Conservation (phyloP, 129 eudicot species). For the Saussurea involucrata region DNA sequence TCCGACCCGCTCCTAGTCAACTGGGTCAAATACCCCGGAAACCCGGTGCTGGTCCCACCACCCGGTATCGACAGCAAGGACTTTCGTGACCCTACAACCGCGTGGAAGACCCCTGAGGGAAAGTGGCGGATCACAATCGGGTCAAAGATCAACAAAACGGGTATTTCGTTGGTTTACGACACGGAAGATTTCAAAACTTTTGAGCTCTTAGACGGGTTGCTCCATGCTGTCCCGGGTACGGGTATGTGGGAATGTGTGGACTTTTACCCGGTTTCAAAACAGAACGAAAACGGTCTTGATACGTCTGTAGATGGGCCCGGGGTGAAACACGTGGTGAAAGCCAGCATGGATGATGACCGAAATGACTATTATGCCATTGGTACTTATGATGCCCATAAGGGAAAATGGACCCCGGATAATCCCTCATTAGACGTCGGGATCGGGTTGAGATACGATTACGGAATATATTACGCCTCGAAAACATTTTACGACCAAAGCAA, state of each 20-base stretch:
- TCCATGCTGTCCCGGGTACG: conserved; percentile 65
- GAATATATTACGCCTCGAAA: conserved; percentile 81
- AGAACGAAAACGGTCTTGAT: conserved; percentile 54
- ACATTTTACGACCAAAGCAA: conserved; percentile 71
- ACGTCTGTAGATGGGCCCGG: conserved; percentile 52
- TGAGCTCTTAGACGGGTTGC: conserved; percentile 44
- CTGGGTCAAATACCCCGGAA: conserved; percentile 69
- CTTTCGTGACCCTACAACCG: conserved; percentile 88
- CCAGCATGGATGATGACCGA: conserved; percentile 71
- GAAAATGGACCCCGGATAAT: conserved; percentile 72
- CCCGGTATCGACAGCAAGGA: conserved; percentile 56
- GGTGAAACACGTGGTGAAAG: conserved; percentile 70
- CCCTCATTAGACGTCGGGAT: conserved; percentile 62
- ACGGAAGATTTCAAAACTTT: conserved; percentile 55
- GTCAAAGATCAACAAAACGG: conserved; percentile 63
- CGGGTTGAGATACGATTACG: conserved; percentile 78
- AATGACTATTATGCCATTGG: conserved; percentile 76
- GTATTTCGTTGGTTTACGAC: conserved; percentile 68
- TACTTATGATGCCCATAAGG: conserved; percentile 45
- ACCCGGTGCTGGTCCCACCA: conserved; percentile 80
- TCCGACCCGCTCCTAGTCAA: conserved; percentile 60
- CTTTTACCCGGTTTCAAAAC: conserved; percentile 65
- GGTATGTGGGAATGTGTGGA: conserved; percentile 98
- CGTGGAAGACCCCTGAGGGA: conserved; percentile 69
- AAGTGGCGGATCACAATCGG: conserved; percentile 79